Conservation (phyloP, 2,329 filamentous ascomycete species). For the Zasmidium angulare region DNA sequence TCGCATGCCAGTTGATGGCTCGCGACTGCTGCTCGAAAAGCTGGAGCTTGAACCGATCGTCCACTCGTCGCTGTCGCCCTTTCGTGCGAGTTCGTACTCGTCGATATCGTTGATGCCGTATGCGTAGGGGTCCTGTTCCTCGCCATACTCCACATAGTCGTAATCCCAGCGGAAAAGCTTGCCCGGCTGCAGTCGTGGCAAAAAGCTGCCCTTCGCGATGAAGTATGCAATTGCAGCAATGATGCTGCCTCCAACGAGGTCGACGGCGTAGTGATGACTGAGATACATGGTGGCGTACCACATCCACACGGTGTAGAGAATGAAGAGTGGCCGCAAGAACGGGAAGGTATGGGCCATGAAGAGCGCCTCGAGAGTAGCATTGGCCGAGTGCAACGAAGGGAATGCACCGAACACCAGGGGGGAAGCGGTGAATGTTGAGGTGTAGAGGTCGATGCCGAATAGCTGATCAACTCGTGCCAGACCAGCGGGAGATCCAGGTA, state of each 20-base stretch:
- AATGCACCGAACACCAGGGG: slow-evolving; percentile 94
- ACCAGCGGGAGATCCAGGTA: slow-evolving; percentile 84
- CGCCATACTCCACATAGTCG: slow-evolving; percentile 85
- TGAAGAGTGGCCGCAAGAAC: slow-evolving; percentile 73
- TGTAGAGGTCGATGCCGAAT: slow-evolving; percentile 91
- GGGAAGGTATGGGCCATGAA: slow-evolving; percentile 95
- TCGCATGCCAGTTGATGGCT: slow-evolving; percentile 51
- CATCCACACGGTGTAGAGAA: slow-evolving; percentile 85
- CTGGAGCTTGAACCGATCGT: slow-evolving; percentile 81
- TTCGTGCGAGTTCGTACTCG: slow-evolving; percentile 51
- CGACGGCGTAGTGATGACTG: slow-evolving; percentile 94
- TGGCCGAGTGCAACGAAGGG: slow-evolving; percentile 86
- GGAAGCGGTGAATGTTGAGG: slow-evolving; percentile 84
- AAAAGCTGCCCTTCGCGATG: slow-evolving; percentile 73
- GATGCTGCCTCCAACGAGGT: slow-evolving; percentile 82
- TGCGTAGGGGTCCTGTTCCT: slow-evolving; percentile 51
- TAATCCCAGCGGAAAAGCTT: slow-evolving; percentile 94
- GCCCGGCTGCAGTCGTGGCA: slow-evolving; percentile 78
- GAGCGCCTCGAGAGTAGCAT: slow-evolving; percentile 82
- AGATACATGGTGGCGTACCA: slow-evolving; percentile 99
- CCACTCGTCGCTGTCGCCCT: slow-evolving; percentile 79
- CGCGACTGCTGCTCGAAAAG: slow-evolving; percentile 65
- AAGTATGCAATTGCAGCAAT: slow-evolving; percentile 67
- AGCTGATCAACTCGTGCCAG: slow-evolving; percentile 84
- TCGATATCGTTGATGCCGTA: slow-evolving; percentile 57